Evolutionary conservation across 257 asterid species (phyloP).

Genomic region (Solanum sejunctum): DNA sequence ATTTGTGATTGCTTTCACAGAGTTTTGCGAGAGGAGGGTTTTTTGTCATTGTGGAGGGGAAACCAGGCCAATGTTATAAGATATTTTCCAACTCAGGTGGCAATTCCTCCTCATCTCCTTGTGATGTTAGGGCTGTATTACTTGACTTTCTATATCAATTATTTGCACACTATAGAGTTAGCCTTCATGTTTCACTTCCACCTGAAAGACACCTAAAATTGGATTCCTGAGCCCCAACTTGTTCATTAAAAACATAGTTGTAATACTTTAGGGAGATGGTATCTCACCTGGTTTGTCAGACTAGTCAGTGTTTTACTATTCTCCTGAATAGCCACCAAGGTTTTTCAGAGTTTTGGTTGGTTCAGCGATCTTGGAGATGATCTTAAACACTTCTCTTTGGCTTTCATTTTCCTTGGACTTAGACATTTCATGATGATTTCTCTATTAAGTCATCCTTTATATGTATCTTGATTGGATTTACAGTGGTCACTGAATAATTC

Average conservation of each 20-base stretch:
- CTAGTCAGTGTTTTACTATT: not conserved
- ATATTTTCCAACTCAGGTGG: slow-evolving; percentile 94
- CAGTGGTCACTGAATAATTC: not conserved
- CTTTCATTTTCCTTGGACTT: not conserved
- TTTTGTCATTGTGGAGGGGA: slow-evolving; percentile 86
- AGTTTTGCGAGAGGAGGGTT: slow-evolving; percentile 68
- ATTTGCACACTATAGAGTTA: not conserved
- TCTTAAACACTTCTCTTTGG: not conserved
- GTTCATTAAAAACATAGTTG: not conserved
- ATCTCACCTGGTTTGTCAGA: not conserved
- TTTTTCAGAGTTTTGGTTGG: not conserved
- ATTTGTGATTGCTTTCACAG: slow-evolving; percentile 59
- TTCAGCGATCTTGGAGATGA: not conserved
- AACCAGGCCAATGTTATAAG: slow-evolving; percentile 91
- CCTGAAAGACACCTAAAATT: not conserved
- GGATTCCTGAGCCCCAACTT: not conserved
- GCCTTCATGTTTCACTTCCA: not conserved
- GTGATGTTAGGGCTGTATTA: not conserved
- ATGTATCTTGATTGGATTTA: not conserved
- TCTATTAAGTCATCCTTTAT: not conserved
- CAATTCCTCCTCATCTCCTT: slow-evolving; percentile 1
- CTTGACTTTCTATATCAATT: not conserved
- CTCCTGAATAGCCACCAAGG: not conserved
- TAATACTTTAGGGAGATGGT: not conserved
- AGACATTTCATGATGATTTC: not conserved